Evolutionary conservation across 1,139 yeast genomes (phyloP), one percentile per base, ranked within the genome.

Genomic region (Kazachstania sp.): DNA sequence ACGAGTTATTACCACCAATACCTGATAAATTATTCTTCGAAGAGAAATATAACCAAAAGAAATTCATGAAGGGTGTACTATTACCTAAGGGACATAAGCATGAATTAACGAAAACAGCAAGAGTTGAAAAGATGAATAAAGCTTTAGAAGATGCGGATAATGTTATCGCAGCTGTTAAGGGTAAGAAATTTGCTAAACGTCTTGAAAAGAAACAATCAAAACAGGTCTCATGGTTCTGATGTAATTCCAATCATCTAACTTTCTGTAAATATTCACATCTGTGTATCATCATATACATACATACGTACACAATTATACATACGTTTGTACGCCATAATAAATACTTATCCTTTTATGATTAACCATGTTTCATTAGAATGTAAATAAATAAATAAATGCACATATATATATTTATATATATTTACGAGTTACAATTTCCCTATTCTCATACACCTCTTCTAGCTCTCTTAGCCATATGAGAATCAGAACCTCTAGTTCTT

Each of bases 41-140:
- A 58, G 95, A 86, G 53, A 87, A 86, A 66, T 86, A 82, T 64
- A 71, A 75, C 43, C 71, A 75, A 53, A 85, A 83, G 73, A 77
- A 76, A 62, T 77, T 84, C 68, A 77, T 86, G 79, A 78, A 76
- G 61, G 95, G 96, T 65, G 85, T 86, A 36, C 67, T 81, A 59
- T 71, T 71, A 60, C 95, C 88, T 58, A 87, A 86, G 76, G 83
- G 87, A 45, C 82, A 81, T 57, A 85, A 82, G 67, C 79, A 88
- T 74, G 95, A 87, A 67, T 76, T 88, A 64, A 77, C 75, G 45
- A 74, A 77, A 52, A 83, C 77, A 6, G 79, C 70, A 28, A 80
- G 87, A 65, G 71, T 78, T 65, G 72, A 71, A 54, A 77, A 74
- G 55, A 79, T 86, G 64, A 70, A 68, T 31, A 80, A 78, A 49